phyloP scores from a whole-genome alignment of 139 green algal genomes.

The Closterium sp. region DNA sequence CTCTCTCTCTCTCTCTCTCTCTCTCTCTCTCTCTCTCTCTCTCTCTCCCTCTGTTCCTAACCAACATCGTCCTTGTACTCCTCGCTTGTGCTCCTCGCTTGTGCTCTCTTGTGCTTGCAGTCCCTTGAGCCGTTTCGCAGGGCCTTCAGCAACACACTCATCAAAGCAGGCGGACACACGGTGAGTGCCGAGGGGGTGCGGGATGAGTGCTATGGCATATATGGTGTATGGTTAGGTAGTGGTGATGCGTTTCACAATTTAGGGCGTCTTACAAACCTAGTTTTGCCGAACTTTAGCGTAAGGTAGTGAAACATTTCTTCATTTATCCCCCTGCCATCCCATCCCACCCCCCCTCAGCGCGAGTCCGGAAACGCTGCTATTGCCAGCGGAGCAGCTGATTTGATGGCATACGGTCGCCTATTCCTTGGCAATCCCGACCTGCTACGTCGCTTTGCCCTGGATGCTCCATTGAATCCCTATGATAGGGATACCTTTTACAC shows the following conservation, averaged over 20 bases:
- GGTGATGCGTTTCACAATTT: no score
- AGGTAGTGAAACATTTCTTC: no score
- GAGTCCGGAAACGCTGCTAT: slow-evolving; percentile 58
- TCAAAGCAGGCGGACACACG: slow-evolving; percentile 69
- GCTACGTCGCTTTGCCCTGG: slow-evolving; percentile 60
- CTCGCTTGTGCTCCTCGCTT: no score
- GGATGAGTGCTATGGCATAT: no score
- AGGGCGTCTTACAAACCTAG: no score
- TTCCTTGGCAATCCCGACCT: slow-evolving; percentile 80
- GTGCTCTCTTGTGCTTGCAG: slow-evolving; percentile 1
- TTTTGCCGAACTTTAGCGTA: no score
- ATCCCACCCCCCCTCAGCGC: neutral
- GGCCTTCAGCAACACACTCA: slow-evolving; percentile 61
- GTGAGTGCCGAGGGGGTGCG: neutral
- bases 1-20: no score
- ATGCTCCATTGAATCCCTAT: slow-evolving; percentile 72
- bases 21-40: no score
- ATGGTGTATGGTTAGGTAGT: no score
- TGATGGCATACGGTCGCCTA: slow-evolving; percentile 60
- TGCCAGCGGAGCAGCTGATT: slow-evolving; percentile 52
- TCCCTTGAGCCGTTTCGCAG: slow-evolving; percentile 63
- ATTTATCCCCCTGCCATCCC: neutral
- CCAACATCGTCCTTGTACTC: no score
- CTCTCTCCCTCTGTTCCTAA: no score
- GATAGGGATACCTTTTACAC: slow-evolving; percentile 79